A percentile compares a stretch with the other conserved stretches of the same genome.
phyloP scores from a whole-genome alignment of 257 asterid species.

The Schizonepeta tenuifolia region DNA sequence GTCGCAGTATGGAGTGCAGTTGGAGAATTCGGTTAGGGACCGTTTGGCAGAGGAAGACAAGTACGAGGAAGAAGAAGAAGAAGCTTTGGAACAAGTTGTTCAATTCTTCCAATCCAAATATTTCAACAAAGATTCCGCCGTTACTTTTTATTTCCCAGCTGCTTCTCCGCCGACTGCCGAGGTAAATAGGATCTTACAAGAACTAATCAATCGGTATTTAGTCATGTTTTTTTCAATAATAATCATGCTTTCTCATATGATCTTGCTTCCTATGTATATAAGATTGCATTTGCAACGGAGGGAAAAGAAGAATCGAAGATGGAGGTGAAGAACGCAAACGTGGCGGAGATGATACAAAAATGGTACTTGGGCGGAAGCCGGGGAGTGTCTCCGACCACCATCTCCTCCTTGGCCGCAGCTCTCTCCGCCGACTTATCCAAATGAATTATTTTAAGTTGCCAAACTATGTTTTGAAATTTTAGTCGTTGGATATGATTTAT shows the following conservation, averaged over 20 bases:
- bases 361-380: slow-evolving; percentile 86
- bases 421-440: slow-evolving; percentile 50
- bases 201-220: too few species aligned
- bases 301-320: slow-evolving; percentile 66
- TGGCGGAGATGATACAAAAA: slow-evolving; percentile 70
- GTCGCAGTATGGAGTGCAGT: slow-evolving; percentile 82
- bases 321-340: slow-evolving; percentile 75
- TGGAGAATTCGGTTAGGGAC: slow-evolving; percentile 79
- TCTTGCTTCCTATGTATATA: not conserved
- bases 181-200: slow-evolving; percentile 32
- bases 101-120: slow-evolving; percentile 76
- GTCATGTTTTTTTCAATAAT: too few species aligned
- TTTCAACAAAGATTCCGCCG: slow-evolving; percentile 56
- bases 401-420: slow-evolving; percentile 59
- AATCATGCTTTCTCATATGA: too few species aligned
- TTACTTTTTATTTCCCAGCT: slow-evolving; percentile 68
- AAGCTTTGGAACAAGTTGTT: slow-evolving; percentile 58
- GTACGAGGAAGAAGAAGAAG: slow-evolving; percentile 89
- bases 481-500: not conserved
- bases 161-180: slow-evolving; percentile 47
- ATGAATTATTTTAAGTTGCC: slow-evolving; percentile 8
- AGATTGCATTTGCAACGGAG: slow-evolving; percentile 62
- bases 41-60: slow-evolving; percentile 74
- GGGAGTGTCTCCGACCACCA: slow-evolving; percentile 69
- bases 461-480: not conserved